Evolutionary conservation across 352 stramenopile species (phyloP), one percentile per base, ranked within the genome.

Genomic region (Phytophthora lateralis): DNA sequence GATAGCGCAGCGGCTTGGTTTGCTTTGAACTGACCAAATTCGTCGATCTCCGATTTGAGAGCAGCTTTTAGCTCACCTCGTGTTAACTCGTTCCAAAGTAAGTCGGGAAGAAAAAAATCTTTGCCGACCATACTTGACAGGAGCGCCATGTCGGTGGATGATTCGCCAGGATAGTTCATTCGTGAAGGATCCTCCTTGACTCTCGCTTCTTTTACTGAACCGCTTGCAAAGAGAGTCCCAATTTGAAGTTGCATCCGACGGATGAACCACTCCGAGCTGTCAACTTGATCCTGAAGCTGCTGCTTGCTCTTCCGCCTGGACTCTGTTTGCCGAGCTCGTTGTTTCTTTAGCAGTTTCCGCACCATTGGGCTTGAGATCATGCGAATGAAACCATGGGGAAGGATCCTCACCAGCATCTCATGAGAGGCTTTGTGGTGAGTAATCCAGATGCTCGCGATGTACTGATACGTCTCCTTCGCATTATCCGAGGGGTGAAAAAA

Each of bases 131-230:
- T 71, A 52, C 78, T 71, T 17, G 74, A 78, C n/a, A 95, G 35
- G 5, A 93, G 55, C 21, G 68, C 76, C 26, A 95, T 73, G 53
- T 95, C 84, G 7, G 70, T 76, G 8, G 78, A 65, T 24, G 80
- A 90, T 70, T 95, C 86, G 7, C 84, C 83, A 38, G 66, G 63
- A 48, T 95, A 95, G 58, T 93, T 95, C 46, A 80, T 70, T 15
- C 74, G 75, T 21, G 58, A 73, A 10, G 61, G 69, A n/a, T 90
- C 77, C 41, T 85, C 73, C 53, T 85, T 87, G 4, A 69, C 49
- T 49, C 66, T 63, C 26, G 42, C 44, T 17, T 61, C 43, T 55
- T 61, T 76, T 3, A 42, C 45, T 9, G 57, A 67, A 14, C 35
- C 61, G 60, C 69, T 70, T 30, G 60, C 65, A 39, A 88, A 71